These are phyloP conservation scores for Colletotrichum phormii DNA, from an alignment of 2,329 filamentous ascomycete genomes.

Conservation along the genomic window DNA sequence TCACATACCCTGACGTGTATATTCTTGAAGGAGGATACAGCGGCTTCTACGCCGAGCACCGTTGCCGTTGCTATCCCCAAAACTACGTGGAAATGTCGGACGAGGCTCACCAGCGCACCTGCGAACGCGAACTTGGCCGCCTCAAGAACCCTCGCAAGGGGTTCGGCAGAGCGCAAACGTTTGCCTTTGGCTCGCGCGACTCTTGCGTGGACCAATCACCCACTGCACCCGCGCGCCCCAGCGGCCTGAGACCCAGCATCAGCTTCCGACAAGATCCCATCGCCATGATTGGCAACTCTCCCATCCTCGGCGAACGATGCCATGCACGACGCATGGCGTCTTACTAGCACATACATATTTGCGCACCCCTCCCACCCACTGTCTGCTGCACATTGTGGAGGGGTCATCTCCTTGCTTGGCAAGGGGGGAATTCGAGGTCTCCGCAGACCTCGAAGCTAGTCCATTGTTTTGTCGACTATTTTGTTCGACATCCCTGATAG, in stretches of 20 bases:
- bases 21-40: constrained; percentile 98
- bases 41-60: constrained; percentile 86
- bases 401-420: constrained; percentile 31
- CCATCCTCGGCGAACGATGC: constrained; percentile 62
- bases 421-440: constrained; percentile 13
- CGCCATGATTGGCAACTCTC: constrained; percentile 58
- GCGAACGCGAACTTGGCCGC: constrained; percentile 93
- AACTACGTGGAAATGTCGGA: constrained; percentile 98
- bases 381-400: constrained; percentile 44
- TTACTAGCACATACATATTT: constrained; percentile 57
- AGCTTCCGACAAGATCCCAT: constrained; percentile 52
- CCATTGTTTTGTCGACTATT: constrained; percentile 13
- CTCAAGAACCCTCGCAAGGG: constrained; percentile 88
- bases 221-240: constrained; percentile 56
- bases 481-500: constrained; percentile 31
- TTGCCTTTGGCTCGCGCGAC: constrained; percentile 86
- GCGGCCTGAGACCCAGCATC: constrained; percentile 48
- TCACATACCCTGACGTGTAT: constrained; percentile 97
- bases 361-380: constrained; percentile 32
- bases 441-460: not conserved
- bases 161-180: constrained; percentile 89
- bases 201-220: constrained; percentile 68
- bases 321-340: constrained; percentile 73
- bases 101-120: constrained; percentile 90
- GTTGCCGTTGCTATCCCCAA: constrained; percentile 87